Evolutionary conservation across 768 basidiomycete genomes (phyloP), one percentile per base, ranked within the genome.

Genomic region (Mrakia frigida): DNA sequence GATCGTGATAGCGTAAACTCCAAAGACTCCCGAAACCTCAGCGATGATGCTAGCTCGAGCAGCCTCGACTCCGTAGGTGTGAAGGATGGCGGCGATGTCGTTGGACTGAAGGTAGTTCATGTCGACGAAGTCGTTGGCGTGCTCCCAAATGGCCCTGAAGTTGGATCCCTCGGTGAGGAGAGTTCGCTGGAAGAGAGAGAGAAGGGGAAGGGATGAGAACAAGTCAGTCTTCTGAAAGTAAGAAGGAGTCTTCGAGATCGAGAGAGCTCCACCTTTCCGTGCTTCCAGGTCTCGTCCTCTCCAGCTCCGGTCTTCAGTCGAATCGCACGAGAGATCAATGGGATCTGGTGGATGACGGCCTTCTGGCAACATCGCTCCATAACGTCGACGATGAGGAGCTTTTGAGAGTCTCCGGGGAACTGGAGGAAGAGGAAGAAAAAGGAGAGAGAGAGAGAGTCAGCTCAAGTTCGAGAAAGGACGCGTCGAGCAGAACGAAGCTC

Each of bases 1-100:
- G 76, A 99, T 96, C 77, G 92, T 92, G 80, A 99, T 99, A 81
- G 90, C 95, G 86, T 99, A 99, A 3, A 90, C 93, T 9, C 89
- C 90, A 84, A 99, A 99, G 60, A 99, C 93, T 28, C 89, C 89
- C 69, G 90, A 88, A 85, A 99, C 91, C 84, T 99, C 97, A 71
- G 88, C 88, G 79, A 99, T 87, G 82, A 99, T 96, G 11, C 92
- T 89, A 18, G 90, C 88, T 33, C 97, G 89, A 37, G 95, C 97
- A 86, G 95, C 94, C 85, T 99, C 97, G 16, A 99, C 95, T 50
- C 97, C 97, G 82, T 98, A 98, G 0, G 94, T 92, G 80, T 89
- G 89, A 56, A 98, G 85, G 71, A 94, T 90, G 23, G 95, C 91
- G 81, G 93, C 92, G 76, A 99, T 92, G 81, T 98, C 94, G 84